Evolutionary conservation across 108 stramenopile species (phyloP).

Genomic region (Cyclotella kingstonii): DNA sequence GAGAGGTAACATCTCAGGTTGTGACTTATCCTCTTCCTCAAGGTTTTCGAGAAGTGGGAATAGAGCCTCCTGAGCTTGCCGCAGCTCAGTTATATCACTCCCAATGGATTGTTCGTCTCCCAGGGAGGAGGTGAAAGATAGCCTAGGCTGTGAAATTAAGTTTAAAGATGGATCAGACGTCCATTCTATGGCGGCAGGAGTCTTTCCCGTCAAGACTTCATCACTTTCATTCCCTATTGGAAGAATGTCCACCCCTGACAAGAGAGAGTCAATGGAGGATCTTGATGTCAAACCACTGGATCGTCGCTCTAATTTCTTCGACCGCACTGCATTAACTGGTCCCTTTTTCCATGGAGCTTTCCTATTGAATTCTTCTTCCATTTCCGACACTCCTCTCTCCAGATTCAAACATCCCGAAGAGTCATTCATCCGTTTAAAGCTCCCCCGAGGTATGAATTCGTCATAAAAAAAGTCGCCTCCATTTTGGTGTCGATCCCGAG

Average conservation of each 20-base stretch:
- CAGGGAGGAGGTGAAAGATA: slow-evolving; percentile 2
- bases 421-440: not conserved
- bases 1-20: not conserved
- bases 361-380: slow-evolving; percentile 12
- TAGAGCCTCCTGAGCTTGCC: slow-evolving; percentile 34
- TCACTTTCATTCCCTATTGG: not conserved
- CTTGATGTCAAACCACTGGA: not conserved
- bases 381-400: not conserved
- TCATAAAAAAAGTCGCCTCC: not conserved
- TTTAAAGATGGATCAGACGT: not conserved
- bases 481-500: not conserved
- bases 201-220: not conserved
- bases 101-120: slow-evolving; percentile 3
- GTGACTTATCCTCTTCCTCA: not conserved
- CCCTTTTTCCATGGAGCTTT: slow-evolving; percentile 18
- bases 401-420: not conserved
- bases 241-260: not conserved
- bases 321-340: not conserved
- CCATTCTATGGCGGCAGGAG: not conserved
- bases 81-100: slow-evolving; percentile 21
- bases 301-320: not conserved
- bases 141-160: too few species aligned
- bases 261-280: not conserved
- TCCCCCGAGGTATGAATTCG: not conserved
- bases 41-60: slow-evolving; percentile 20